A percentile compares a stretch with the other conserved stretches of the same genome.
Evolutionary conservation across 129 eudicot genomes (phyloP).

Genomic region (Logfia minima): DNA sequence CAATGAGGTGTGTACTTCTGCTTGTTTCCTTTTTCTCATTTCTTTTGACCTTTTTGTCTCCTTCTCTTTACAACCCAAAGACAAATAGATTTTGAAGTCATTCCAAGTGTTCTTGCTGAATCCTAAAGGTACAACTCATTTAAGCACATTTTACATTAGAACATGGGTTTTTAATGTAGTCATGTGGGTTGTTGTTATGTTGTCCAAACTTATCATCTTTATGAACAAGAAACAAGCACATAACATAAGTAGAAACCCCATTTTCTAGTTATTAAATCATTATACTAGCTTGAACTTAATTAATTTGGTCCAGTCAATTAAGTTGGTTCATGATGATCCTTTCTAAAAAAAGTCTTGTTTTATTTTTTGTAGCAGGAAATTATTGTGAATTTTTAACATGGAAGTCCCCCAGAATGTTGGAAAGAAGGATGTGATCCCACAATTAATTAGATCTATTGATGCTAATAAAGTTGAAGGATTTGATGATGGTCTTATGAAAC

Average conservation of each 20-base stretch:
- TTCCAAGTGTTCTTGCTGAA: conserved; percentile 22
- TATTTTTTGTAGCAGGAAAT: conserved; percentile 19
- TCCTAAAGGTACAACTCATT: conserved; percentile 32
- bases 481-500: conserved; percentile 35
- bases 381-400: conserved; percentile 27
- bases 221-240: conserved; percentile 12
- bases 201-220: background rate
- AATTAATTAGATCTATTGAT: conserved; percentile 46
- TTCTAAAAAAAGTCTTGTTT: background rate
- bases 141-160: conserved; percentile 1
- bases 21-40: conserved; percentile 6
- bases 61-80: conserved; percentile 11
- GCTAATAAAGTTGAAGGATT: conserved; percentile 54
- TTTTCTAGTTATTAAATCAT: background rate
- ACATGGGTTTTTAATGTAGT: conserved; percentile 1
- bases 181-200: conserved; percentile 1
- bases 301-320: background rate
- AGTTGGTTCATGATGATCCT: conserved; percentile 8
- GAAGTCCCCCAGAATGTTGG: conserved; percentile 29
- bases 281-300: background rate
- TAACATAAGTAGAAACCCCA: background rate
- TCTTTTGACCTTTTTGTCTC: conserved; percentile 34
- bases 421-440: conserved; percentile 43
- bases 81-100: conserved; percentile 27
- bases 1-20: conserved; percentile 18